Evolutionary conservation across 2,329 filamentous ascomycete species (phyloP).

Genomic region (Aspergillus puulaauensis): DNA sequence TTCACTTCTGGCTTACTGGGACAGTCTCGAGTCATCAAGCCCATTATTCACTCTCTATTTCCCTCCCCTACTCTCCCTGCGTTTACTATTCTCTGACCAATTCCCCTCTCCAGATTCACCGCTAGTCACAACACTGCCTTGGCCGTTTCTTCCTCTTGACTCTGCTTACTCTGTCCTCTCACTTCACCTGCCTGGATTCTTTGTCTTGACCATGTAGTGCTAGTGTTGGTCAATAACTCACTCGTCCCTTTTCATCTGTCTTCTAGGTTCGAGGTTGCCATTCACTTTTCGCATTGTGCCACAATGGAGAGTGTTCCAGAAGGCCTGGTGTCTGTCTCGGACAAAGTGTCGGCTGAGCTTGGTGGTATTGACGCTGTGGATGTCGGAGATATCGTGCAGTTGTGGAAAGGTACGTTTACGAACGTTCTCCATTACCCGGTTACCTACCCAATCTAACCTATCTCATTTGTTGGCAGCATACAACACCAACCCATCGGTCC

Average conservation of each 20-base stretch:
- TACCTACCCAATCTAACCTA: background rate
- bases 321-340: conserved; percentile 44
- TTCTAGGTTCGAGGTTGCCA: too few relatives aligned
- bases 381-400: conserved; percentile 41
- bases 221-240: background rate
- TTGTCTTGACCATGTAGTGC: conserved; percentile 14
- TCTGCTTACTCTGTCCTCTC: background rate
- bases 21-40: background rate
- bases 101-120: conserved; percentile 15
- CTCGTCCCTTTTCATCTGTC: background rate
- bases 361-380: conserved; percentile 42
- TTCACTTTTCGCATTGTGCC: background rate
- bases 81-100: conserved; percentile 11
- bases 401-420: conserved; percentile 50
- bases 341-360: conserved; percentile 37
- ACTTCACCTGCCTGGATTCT: background rate
- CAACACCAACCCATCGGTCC: conserved; percentile 44
- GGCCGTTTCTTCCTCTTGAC: background rate
- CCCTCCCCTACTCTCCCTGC: conserved; percentile 13
- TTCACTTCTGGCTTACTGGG: background rate
- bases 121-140: conserved; percentile 14
- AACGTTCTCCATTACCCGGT: too few relatives aligned
- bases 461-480: conserved; percentile 39
- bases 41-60: background rate
- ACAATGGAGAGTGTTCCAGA: conserved; percentile 42